A percentile compares a stretch with the other conserved stretches of the same genome.
These are phyloP conservation scores for Viola odorata DNA, from an alignment of 345 rosid species.

Conservation along the genomic window DNA sequence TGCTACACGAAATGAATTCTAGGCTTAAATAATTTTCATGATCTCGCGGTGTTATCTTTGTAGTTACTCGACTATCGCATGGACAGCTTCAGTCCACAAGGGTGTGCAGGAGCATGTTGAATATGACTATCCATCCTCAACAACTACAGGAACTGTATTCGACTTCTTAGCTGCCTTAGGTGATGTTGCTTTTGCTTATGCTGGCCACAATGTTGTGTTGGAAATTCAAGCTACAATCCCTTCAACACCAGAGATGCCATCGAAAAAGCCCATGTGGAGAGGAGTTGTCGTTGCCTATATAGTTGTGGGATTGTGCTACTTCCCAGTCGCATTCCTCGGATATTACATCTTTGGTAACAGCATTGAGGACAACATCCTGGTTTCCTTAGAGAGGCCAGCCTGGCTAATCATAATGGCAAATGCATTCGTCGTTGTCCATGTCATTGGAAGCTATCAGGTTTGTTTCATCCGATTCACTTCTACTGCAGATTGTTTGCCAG, in stretches of 20 bases:
- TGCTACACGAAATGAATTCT: neutral
- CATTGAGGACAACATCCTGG: constrained; percentile 25
- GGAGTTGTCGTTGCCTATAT: constrained; percentile 24
- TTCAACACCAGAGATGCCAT: constrained; percentile 27
- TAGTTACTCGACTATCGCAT: constrained; percentile 27
- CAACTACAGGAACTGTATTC: constrained; percentile 14
- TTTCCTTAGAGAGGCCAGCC: constrained; percentile 16
- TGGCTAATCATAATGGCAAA: constrained; percentile 28
- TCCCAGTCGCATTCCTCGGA: constrained; percentile 26
- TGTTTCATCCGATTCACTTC: neutral
- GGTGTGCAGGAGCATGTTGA: constrained; percentile 18
- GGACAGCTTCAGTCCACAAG: constrained; percentile 22
- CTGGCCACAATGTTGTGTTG: constrained; percentile 30
- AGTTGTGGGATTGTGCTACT: constrained; percentile 26
- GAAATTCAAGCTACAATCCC: constrained; percentile 33
- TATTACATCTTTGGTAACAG: constrained; percentile 21
- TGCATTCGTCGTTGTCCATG: constrained; percentile 23
- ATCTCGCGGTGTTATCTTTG: neutral
- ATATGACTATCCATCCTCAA: constrained; percentile 14
- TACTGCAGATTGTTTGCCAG: neutral
- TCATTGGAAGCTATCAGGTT: constrained; percentile 32
- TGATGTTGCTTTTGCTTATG: constrained; percentile 29
- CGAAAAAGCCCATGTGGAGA: constrained; percentile 28
- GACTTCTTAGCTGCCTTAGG: constrained; percentile 23
- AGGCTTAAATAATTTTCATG: neutral